Evolutionary conservation across 805 yeast genomes (phyloP).

Genomic region (Wickerhamiella kurtzmanii): DNA sequence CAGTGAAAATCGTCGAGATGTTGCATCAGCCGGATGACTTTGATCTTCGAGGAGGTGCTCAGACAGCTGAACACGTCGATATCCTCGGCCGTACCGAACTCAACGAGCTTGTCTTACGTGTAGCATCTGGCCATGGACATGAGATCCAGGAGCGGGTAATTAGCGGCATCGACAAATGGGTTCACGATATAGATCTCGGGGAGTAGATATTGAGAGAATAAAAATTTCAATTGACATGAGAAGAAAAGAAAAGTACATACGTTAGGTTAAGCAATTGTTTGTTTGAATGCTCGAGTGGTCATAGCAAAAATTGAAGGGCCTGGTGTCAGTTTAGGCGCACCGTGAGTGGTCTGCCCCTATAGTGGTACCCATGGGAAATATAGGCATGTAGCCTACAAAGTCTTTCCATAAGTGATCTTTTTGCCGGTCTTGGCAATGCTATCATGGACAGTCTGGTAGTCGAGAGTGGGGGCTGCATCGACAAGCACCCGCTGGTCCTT

Average conservation of each 20-base stretch:
- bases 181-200: constrained; percentile 38
- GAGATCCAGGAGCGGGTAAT: constrained; percentile 44
- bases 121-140: constrained; percentile 72
- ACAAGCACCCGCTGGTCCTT: constrained; percentile 77
- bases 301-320: too few species aligned
- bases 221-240: too few species aligned
- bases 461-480: constrained; percentile 37
- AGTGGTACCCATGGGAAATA: not conserved
- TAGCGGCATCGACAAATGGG: constrained; percentile 53
- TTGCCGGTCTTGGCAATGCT: constrained; percentile 88
- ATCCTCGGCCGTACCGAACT: constrained; percentile 85
- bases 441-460: constrained; percentile 65
- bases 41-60: constrained; percentile 94
- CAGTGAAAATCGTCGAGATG: constrained; percentile 77
- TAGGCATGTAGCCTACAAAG: constrained; percentile 21
- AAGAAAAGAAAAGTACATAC: not conserved
- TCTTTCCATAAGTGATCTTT: constrained; percentile 54
- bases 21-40: constrained; percentile 85
- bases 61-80: constrained; percentile 96
- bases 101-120: constrained; percentile 69
- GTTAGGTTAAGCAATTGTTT: too few species aligned
- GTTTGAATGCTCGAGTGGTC: too few species aligned
- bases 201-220: constrained; percentile 5
- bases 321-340: too few species aligned
- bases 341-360: too few species aligned